Conservation (phyloP, 2,329 filamentous ascomycete species). For the Aaosphaeria arxii region DNA sequence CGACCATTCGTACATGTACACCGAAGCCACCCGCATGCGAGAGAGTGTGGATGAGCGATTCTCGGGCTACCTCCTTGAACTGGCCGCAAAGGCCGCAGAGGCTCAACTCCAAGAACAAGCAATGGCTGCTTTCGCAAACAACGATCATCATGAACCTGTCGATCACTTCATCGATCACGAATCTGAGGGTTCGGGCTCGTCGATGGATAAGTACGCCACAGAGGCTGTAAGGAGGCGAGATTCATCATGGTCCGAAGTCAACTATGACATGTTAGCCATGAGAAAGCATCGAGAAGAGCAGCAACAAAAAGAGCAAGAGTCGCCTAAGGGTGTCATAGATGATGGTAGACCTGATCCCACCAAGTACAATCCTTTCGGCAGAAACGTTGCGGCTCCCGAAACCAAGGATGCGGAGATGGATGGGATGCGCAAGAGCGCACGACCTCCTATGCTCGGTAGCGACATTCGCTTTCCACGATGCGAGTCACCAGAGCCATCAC, state of each 20-base stretch:
- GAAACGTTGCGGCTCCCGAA: conserved; percentile 33
- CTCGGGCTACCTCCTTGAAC: conserved; percentile 71
- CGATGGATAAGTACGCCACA: conserved; percentile 9
- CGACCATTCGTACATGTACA: conserved; percentile 49
- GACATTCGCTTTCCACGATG: conserved; percentile 81
- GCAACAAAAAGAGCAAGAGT: conserved; percentile 31
- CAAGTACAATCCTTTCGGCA: conserved; percentile 32
- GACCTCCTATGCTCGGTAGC: conserved; percentile 82
- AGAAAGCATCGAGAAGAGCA: conserved; percentile 69
- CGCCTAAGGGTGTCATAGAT: conserved; percentile 26
- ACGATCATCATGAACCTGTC: conserved; percentile 65
- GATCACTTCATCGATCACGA: conserved; percentile 69
- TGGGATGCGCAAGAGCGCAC: conserved; percentile 57
- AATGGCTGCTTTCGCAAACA: conserved; percentile 72
- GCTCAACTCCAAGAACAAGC: conserved; percentile 75
- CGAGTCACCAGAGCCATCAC: conserved; percentile 77
- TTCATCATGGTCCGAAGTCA: conserved; percentile 61
- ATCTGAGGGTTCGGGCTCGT: conserved; percentile 35
- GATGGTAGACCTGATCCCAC: conserved; percentile 32
- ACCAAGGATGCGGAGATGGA: conserved; percentile 44
- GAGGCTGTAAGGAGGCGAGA: conserved; percentile 46
- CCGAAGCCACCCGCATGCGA: conserved; percentile 53
- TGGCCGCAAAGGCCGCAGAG: conserved; percentile 77
- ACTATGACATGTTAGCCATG: conserved; percentile 79
- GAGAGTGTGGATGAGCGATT: conserved; percentile 74